Base-by-base conservation (phyloP, 2,329 filamentous ascomycete species). In the Paraphoma chrysanthemicola region DNA sequence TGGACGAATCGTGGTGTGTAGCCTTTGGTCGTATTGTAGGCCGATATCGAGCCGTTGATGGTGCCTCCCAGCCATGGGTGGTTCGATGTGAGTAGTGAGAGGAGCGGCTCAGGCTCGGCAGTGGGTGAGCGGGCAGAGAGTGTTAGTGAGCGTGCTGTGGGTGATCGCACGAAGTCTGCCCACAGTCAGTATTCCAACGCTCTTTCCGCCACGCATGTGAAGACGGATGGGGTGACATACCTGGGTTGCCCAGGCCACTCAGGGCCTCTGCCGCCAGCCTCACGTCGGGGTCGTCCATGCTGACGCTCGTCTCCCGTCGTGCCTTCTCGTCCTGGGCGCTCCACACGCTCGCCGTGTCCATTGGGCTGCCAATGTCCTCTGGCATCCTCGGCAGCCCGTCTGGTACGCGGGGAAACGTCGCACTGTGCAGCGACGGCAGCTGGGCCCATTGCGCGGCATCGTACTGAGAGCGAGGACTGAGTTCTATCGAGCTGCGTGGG, bases 1-100 rank as follows among this genome's bases (percentile, higher is more conserved):
- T 91, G 79, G n/a, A 83, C 93, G 72, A 97, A 92, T 2, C 90
- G 86, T 0, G 94, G 93, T 1, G 92, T 96, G 69, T 94, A 96
- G 65, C 93, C 92, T 77, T 98, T 97, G 10, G 91, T 93, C 2
- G 86, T 89, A 29, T 90, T 89, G 74, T 98, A 98, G 1, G 91
- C 92, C 1, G 90, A 92, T 7, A 94, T 85, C 0, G 93, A 94
- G 50, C 89, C 88, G 64, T 91, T 92, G 66, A 96, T 93, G 0
- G 93, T 92, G 29, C 88, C 92, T 9, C 91, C 92, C 14, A 97
- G 85, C 59, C 96, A 82, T 0, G 94, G 94, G 71, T 97, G 93
- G 1, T 91, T 91, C 2, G 92, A 93, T 0, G 93, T 96, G 18
- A 98, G 85, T 1, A 98, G 86, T 5, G 92, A 91, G 3, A 98